phyloP scores from a whole-genome alignment of 768 basidiomycete genomes.

The Pulveroboletus sp. region DNA sequence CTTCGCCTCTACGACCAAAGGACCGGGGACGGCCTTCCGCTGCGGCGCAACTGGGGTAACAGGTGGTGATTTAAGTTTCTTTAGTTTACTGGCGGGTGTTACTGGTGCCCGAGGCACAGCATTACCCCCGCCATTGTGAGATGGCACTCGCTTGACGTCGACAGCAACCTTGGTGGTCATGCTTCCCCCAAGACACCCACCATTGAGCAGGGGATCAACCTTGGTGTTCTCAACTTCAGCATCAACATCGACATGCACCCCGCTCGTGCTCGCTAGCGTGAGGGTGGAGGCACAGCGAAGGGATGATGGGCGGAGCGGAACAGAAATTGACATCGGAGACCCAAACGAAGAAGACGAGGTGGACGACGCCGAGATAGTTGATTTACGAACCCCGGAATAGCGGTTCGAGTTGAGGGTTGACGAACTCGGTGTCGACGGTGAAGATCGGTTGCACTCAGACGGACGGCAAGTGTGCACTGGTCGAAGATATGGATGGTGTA shows the following conservation, averaged over 20 bases:
- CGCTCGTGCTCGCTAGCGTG: constrained; percentile 24
- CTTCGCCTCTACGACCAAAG: constrained; percentile 5
- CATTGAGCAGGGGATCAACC: constrained; percentile 11
- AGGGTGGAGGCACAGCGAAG: constrained; percentile 35
- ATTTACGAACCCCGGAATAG: constrained; percentile 27
- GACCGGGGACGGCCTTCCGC: constrained; percentile 3
- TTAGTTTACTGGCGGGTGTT: constrained; percentile 14
- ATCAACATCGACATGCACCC: constrained; percentile 8
- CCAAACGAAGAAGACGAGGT: constrained; percentile 31
- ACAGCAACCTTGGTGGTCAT: constrained; percentile 17
- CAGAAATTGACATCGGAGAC: constrained; percentile 35
- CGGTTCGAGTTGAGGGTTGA: constrained; percentile 52
- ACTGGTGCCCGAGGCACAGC: neutral
- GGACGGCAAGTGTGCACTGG: constrained; percentile 27
- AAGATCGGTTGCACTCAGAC: constrained; percentile 19
- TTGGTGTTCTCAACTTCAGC: constrained; percentile 11
- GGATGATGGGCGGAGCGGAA: constrained; percentile 41
- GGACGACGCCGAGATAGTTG: constrained; percentile 25
- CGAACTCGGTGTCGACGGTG: constrained; percentile 59
- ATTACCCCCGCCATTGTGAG: constrained; percentile 37
- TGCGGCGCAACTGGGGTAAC: neutral
- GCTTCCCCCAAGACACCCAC: constrained; percentile 14
- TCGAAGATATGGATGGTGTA: constrained; percentile 59
- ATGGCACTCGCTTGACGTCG: constrained; percentile 46
- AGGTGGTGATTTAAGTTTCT: constrained; percentile 9